Evolutionary conservation across 441 rosid species (phyloP).

Genomic region (Gossypium schwendimanii): DNA sequence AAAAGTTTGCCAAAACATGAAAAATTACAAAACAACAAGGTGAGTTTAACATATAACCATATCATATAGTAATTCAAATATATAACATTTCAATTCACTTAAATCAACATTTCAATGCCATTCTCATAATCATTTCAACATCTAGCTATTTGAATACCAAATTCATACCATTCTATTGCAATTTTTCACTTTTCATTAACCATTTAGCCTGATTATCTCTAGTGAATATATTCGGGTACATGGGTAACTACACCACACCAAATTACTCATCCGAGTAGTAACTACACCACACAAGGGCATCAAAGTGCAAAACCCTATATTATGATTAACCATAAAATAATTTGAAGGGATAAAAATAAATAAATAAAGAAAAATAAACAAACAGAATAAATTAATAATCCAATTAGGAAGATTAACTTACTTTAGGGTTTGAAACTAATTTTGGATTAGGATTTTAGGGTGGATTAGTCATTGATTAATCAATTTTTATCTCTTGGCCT

Average conservation of each 20-base stretch:
- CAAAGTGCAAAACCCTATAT: neutral
- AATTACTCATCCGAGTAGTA: neutral
- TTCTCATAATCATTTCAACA: neutral
- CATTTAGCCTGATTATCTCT: neutral
- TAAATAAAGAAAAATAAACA: no score
- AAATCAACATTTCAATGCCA: neutral
- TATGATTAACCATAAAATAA: neutral
- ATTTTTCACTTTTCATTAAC: neutral
- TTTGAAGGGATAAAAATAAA: neutral
- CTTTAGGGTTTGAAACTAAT: neutral
- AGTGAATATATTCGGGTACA: neutral
- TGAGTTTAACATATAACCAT: neutral
- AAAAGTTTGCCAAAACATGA: neutral
- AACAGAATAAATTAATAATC: no score
- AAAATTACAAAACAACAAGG: neutral
- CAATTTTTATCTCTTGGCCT: neutral
- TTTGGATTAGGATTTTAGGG: neutral
- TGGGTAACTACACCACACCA: neutral
- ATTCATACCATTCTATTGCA: neutral
- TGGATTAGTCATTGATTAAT: neutral
- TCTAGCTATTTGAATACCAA: neutral
- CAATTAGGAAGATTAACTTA: neutral
- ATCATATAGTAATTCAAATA: neutral
- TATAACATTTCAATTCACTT: neutral
- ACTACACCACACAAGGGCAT: neutral